Evolutionary conservation across 2,329 filamentous ascomycete genomes (phyloP), one percentile per base, ranked within the genome.

Genomic region (Lasiodiplodia citricola): DNA sequence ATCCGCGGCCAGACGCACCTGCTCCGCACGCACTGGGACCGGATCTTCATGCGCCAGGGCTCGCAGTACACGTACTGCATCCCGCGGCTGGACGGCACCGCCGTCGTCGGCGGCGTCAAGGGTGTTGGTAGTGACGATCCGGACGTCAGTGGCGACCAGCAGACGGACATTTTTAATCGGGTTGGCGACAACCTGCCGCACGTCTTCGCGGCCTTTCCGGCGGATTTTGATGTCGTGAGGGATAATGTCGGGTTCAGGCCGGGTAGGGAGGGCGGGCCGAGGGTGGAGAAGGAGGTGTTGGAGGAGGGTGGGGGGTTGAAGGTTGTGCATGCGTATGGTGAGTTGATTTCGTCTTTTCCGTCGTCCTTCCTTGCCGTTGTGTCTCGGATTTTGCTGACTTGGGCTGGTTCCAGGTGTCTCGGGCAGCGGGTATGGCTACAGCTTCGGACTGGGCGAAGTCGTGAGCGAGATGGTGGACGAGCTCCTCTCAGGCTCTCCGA

Each of bases 321-420:
- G 56, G 70, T 77, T 18, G 72, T 77, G 7, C 75, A 77, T 68
- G 74, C 74, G 6, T 77, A 77, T 52, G 75, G 74, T 62, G 69
- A 69, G 66, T 67, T 23, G n/a, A 2, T 10, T 18, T n/a, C 7
- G 41, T n/a, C 6, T 2, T 47, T 18, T 10, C 7, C 6, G 10
- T 4, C 6, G 2, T 18, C 14, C 7, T 25, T 18, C 2, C 13
- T 2, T 4, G 13, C 18, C 23, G 11, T 55, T 6, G 2, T 23
- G n/a, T 51, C 31, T 21, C 13, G 1, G 14, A 25, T 6, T 37
- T n/a, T 1, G 18, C 52, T 56, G 25, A 56, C 37, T 14, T 16
- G 35, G 5, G 31, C 0, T 23, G 11, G 28, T 13, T 7, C 25
- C n/a, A 70, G 69, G 69, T 31, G 63, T 70, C 16, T 71, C 69